phyloP scores from a whole-genome alignment of 352 stramenopile genomes.

The Phytophthora niederhauseri region DNA sequence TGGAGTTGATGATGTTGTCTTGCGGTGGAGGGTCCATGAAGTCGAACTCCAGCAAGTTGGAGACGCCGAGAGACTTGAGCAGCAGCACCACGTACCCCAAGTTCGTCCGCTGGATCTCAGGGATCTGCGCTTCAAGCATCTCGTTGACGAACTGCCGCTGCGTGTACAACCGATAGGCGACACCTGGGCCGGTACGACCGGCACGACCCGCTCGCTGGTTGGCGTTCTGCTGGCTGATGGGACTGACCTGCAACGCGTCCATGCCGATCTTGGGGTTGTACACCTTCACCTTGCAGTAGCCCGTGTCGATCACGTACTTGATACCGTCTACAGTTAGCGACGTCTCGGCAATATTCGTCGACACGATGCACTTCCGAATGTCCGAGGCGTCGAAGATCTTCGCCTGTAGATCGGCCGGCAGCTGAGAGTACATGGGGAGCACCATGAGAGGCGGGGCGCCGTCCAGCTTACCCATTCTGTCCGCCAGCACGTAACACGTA shows the following conservation, averaged over 20 bases:
- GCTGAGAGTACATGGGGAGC: conserved; percentile 99
- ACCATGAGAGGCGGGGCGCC: conserved; percentile 95
- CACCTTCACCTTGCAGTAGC: conserved; percentile 99
- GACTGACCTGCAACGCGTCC: conserved; percentile 96
- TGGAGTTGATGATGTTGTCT: conserved; percentile 98
- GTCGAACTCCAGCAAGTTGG: conserved; percentile 97
- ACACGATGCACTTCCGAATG: conserved; percentile 97
- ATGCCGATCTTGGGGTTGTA: conserved; percentile 99
- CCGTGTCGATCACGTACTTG: conserved; percentile 98
- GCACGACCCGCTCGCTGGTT: conserved; percentile 97
- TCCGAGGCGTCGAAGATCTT: conserved; percentile 98
- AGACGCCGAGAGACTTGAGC: conserved; percentile 97
- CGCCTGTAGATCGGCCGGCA: conserved; percentile 97
- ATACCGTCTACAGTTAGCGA: conserved; percentile 97
- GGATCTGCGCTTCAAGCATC: conserved; percentile 97
- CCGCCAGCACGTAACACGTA: conserved; percentile 94
- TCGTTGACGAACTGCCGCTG: conserved; percentile 97
- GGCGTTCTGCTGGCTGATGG: conserved; percentile 97
- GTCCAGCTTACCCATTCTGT: conserved; percentile 95
- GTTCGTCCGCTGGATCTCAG: conserved; percentile 99
- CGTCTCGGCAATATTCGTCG: conserved; percentile 98
- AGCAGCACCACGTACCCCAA: conserved; percentile 97
- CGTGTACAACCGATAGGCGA: conserved; percentile 97
- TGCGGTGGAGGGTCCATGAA: conserved; percentile 99
- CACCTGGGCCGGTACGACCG: conserved; percentile 90